Base-by-base conservation (phyloP, 768 basidiomycete genomes). In the Tricholomella constricta region DNA sequence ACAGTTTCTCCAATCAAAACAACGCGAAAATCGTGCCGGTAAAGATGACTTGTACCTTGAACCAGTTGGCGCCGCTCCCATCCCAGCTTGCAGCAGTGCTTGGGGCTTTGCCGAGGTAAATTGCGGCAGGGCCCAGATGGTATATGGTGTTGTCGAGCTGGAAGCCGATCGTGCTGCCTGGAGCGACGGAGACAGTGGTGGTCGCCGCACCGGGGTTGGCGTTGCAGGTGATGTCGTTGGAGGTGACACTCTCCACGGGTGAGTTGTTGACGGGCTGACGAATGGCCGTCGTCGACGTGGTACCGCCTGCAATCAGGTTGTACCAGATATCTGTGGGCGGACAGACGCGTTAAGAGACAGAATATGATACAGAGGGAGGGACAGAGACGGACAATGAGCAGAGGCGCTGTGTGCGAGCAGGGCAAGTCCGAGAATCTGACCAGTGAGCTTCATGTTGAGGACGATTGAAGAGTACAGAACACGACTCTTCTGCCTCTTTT, bases 61-160 rank as follows among this genome's bases (percentile, higher is more conserved):
- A 81, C 80, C 80, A 82, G 52, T 74, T 72, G n/a, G 66, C 58
- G 36, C 81, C 80, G 54, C 70, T 72, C 36, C 80, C 80, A 34
- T 78, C 77, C 73, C 77, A 80, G 52, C 54, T 62, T 4, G 72
- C 67, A 20, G 68, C 78, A 22, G 67, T 66, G 6, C 63, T 53
- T 0, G 80, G 78, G 6, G 78, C 79, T 59, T 75, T 72, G 20
- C 80, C 80, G 49, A 83, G 68, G 56, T 77, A 78, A 51, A 78
- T 74, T 7, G 76, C 75, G 47, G 74, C 74, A n/a, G 3, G 75
- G 5, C 77, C 77, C 23, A 60, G 65, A 52, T 78, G 77, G 62
- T 74, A 78, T 12, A 78, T 15, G 1, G 71, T 72, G 53, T 69
- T 69, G 60, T 72, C 73, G 10, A 74, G 61, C 34, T 64, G 64